Conservation (phyloP, 2,329 filamentous ascomycete genomes). For the Madurella fahalii region DNA sequence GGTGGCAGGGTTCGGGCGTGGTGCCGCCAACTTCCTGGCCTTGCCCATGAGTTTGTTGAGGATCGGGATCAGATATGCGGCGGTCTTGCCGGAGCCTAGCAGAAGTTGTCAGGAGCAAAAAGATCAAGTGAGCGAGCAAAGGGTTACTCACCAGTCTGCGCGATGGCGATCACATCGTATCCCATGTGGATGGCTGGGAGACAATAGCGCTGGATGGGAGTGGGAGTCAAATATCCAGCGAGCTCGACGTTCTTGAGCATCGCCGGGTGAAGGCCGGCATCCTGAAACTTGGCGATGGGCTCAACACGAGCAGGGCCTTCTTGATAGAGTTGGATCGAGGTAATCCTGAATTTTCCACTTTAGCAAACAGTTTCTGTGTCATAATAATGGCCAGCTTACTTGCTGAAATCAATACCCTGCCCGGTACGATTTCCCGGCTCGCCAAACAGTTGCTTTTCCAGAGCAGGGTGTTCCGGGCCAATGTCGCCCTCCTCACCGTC, state of each 20-base stretch:
- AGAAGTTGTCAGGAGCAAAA: conserved; percentile 2
- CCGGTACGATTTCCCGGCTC: conserved; percentile 46
- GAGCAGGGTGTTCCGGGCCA: conserved; percentile 62
- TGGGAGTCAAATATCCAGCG: conserved; percentile 67
- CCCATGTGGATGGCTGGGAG: conserved; percentile 74
- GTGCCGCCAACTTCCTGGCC: conserved; percentile 78
- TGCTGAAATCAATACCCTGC: conserved; percentile 59
- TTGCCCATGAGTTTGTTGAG: conserved; percentile 93
- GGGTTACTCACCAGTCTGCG: conserved; percentile 76
- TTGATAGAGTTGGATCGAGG: conserved; percentile 51
- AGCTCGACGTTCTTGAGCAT: conserved; percentile 75
- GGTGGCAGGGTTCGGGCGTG: conserved; percentile 61
- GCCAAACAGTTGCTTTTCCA: conserved; percentile 76
- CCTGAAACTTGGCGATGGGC: conserved; percentile 58
- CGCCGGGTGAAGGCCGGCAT: conserved; percentile 79
- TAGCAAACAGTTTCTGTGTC: conserved; percentile 22
- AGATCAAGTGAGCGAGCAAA: neutral
- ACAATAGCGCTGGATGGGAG: conserved; percentile 82
- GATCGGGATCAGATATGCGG: conserved; percentile 84
- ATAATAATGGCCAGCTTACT: conserved; percentile 47
- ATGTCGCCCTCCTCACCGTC: conserved; percentile 82
- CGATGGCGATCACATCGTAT: conserved; percentile 80
- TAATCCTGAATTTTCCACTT: conserved; percentile 44
- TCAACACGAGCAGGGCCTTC: conserved; percentile 51
- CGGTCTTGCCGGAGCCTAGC: conserved; percentile 91